phyloP scores from a whole-genome alignment of 345 rosid genomes.

The Aethionema arabicum region DNA sequence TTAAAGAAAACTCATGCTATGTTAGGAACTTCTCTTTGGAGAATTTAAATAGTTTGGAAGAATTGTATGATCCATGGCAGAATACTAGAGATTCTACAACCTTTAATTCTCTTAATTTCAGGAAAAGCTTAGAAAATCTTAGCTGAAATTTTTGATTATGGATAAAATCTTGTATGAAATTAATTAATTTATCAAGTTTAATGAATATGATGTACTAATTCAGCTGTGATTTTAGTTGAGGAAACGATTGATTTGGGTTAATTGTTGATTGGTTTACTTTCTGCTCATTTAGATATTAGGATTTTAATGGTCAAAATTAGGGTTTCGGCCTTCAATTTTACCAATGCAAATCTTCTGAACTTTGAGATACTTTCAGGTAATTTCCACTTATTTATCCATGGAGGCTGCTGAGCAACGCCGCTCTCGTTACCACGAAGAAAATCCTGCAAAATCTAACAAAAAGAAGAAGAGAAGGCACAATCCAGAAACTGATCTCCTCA shows the following conservation, averaged over 20 bases:
- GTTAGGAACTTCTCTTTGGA: not conserved
- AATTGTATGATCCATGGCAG: not conserved
- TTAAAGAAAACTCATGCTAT: not conserved
- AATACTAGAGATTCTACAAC: not conserved
- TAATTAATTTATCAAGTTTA: too few relatives aligned
- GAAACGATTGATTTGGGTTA: constrained; percentile 9
- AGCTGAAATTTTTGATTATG: too few relatives aligned
- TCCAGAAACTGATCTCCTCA: constrained; percentile 56
- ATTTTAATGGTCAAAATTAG: constrained; percentile 9
- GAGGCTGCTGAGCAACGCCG: constrained; percentile 29
- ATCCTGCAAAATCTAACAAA: constrained; percentile 38
- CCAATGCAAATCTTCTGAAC: constrained; percentile 28
- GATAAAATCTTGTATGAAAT: not conserved
- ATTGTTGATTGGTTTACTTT: constrained; percentile 7
- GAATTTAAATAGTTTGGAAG: not conserved
- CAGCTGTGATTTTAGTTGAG: too few relatives aligned
- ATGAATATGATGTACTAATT: too few relatives aligned
- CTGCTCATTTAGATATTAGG: not conserved
- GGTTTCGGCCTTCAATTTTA: constrained; percentile 20
- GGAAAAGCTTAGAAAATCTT: not conserved
- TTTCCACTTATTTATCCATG: constrained; percentile 29
- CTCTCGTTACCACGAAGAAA: constrained; percentile 18
- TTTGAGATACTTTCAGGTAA: constrained; percentile 4
- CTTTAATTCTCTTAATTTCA: not conserved
- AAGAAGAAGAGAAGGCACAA: constrained; percentile 45